Evolutionary conservation across 352 stramenopile species (phyloP).

Genomic region (Elongisporangium undulatum): DNA sequence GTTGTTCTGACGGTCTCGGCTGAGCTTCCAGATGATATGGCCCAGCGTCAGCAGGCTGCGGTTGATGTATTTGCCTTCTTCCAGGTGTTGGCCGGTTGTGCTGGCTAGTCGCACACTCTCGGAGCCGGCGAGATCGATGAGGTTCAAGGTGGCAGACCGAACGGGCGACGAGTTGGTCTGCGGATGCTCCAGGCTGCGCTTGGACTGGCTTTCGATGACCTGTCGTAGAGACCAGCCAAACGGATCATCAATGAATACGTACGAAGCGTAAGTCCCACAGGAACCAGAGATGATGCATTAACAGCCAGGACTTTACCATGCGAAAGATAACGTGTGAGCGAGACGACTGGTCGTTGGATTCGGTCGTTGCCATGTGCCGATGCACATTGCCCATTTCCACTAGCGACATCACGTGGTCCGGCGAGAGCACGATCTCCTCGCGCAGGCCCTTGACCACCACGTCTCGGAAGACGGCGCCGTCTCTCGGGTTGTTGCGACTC

Average conservation of each 20-base stretch:
- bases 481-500: conserved; percentile 28
- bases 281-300: conserved; percentile 9
- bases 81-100: conserved; percentile 63
- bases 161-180: conserved; percentile 17
- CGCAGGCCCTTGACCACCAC: conserved; percentile 84
- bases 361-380: conserved; percentile 68
- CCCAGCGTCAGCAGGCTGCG: conserved; percentile 88
- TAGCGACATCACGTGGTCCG: conserved; percentile 82
- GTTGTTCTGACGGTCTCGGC: conserved; percentile 32
- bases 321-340: conserved; percentile 75
- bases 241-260: conserved; percentile 32
- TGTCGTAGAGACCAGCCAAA: conserved; percentile 24
- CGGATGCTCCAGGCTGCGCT: conserved; percentile 15
- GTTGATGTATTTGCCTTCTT: conserved; percentile 91
- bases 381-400: conserved; percentile 78
- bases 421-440: conserved; percentile 73
- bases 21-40: conserved; percentile 94
- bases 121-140: conserved; percentile 89
- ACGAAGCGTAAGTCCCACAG: conserved; percentile 6
- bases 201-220: conserved; percentile 73
- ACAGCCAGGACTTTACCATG: conserved; percentile 28
- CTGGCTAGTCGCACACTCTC: conserved; percentile 83
- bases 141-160: conserved; percentile 83
- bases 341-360: conserved; percentile 77
- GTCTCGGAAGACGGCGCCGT: conserved; percentile 53